Percentiles rank a stretch among this genome's conserved stretches.
Evolutionary conservation across 176 grass and related monocot genomes (phyloP).

Genomic region (Saccharum officinarum): DNA sequence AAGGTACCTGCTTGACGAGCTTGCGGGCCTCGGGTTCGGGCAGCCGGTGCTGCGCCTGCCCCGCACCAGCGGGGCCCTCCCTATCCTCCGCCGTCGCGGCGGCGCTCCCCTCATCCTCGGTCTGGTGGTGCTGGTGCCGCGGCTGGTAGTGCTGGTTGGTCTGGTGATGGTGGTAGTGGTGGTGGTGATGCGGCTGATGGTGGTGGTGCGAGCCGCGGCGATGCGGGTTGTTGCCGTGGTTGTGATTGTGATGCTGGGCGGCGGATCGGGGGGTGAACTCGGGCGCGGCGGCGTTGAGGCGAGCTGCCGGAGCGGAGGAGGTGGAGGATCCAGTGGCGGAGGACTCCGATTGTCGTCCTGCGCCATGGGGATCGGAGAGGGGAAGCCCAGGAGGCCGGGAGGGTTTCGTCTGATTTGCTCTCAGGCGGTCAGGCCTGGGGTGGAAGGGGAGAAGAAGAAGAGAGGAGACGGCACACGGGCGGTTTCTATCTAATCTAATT

Average conservation of each 20-base stretch:
- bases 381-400: constrained; percentile 11
- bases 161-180: constrained; percentile 1
- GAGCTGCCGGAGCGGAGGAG: constrained; percentile 33
- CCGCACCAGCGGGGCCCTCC: constrained; percentile 6
- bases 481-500: not conserved
- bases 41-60: constrained; percentile 35
- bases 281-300: constrained; percentile 81
- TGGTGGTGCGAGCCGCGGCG: constrained; percentile 38
- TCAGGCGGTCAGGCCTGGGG: not conserved
- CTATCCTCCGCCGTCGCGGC: constrained; percentile 24
- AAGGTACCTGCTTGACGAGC: constrained; percentile 80
- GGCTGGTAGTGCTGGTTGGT: constrained; percentile 34
- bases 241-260: constrained; percentile 37
- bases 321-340: constrained; percentile 14
- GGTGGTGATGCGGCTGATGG: constrained; percentile 30
- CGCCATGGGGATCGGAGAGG: constrained; percentile 55
- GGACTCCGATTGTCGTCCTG: constrained; percentile 58
- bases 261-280: constrained; percentile 84
- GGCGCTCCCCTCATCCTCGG: constrained; percentile 64
- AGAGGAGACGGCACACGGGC: not conserved
- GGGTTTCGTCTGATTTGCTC: constrained; percentile 39
- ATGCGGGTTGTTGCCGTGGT: constrained; percentile 31
- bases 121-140: constrained; percentile 39
- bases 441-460: not conserved
- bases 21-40: constrained; percentile 62